These are phyloP conservation scores for Lycium barbarum DNA, from an alignment of 257 asterid genomes.

Conservation along the genomic window DNA sequence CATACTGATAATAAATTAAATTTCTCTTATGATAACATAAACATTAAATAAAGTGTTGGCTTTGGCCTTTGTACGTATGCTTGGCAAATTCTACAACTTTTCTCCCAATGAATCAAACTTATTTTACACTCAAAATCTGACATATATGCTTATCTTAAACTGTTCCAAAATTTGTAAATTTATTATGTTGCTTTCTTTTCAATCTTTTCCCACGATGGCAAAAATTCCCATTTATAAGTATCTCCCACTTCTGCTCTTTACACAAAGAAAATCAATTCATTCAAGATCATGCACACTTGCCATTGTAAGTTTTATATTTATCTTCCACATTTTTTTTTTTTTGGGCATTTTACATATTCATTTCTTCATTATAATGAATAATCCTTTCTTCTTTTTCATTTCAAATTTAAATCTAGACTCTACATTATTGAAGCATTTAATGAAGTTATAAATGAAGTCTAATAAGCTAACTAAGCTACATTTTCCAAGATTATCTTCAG, in stretches of 20 bases:
- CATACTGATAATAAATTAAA: too few relatives aligned
- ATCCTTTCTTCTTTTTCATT: neutral
- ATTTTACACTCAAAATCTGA: constrained; percentile 16
- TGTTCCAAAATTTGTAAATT: neutral
- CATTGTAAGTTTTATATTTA: neutral
- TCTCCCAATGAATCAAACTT: neutral
- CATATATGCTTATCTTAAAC: constrained; percentile 26
- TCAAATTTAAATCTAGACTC: neutral
- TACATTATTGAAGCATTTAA: neutral
- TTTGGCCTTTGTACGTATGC: neutral
- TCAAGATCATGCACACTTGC: neutral
- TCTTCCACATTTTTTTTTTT: neutral
- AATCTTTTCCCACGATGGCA: constrained; percentile 22
- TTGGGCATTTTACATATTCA: neutral
- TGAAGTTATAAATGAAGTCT: neutral
- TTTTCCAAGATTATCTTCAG: constrained; percentile 2
- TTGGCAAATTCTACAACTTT: neutral
- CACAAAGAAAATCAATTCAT: neutral
- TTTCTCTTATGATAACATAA: constrained; percentile 3
- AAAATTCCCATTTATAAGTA: neutral
- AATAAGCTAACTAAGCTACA: neutral
- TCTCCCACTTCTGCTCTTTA: neutral
- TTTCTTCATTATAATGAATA: neutral
- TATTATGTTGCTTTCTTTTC: constrained; percentile 8
- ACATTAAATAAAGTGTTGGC: constrained; percentile 2